Conservation (phyloP, 768 basidiomycete species). For the Mycena albidolilacea region DNA sequence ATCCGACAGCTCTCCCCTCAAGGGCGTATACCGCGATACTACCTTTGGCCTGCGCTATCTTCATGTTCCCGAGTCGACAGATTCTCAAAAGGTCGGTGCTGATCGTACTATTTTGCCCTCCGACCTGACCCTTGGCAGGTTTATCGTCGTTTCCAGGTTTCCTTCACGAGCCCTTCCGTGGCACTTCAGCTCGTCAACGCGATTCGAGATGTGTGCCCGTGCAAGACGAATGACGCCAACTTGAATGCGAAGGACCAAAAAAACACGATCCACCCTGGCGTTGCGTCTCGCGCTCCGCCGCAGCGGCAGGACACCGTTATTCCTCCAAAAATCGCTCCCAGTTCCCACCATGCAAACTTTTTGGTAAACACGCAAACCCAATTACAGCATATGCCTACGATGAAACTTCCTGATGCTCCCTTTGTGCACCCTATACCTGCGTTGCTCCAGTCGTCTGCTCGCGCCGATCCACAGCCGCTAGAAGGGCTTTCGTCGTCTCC, state of each 20-base stretch:
- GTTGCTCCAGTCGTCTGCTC: conserved; percentile 28
- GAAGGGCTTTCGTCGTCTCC: conserved; percentile 10
- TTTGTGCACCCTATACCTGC: not conserved
- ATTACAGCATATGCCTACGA: conserved; percentile 10
- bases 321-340: not conserved
- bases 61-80: conserved; percentile 57
- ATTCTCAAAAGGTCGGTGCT: conserved; percentile 32
- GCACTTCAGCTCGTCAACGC: conserved; percentile 72
- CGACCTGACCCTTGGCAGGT: conserved; percentile 54
- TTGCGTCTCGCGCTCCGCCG: not conserved
- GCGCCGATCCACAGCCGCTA: conserved; percentile 11
- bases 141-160: conserved; percentile 84
- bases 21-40: conserved; percentile 83
- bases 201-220: conserved; percentile 81
- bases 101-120: conserved; percentile 14
- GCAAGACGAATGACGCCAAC: conserved; percentile 66
- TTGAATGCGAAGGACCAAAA: not conserved
- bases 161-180: conserved; percentile 66
- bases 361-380: not conserved
- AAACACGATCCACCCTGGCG: not conserved
- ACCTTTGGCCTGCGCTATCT: conserved; percentile 85
- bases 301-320: not conserved
- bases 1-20: conserved; percentile 76
- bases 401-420: conserved; percentile 3
- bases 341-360: not conserved